Evolutionary conservation across 2,329 filamentous ascomycete genomes (phyloP).

Genomic region (Arachnopeziza araneosa): DNA sequence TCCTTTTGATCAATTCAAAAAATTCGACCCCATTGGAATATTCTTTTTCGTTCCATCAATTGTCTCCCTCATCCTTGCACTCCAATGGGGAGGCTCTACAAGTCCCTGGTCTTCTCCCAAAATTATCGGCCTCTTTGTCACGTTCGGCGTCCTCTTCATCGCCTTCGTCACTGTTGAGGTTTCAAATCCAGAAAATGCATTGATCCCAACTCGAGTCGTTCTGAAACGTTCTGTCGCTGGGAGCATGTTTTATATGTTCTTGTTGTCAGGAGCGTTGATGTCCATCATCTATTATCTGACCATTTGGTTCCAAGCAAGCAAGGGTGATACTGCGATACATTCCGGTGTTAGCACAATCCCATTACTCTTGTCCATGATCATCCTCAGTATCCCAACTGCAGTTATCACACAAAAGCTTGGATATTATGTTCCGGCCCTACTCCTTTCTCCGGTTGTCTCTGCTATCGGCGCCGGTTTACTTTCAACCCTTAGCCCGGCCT

Average conservation of each 20-base stretch:
- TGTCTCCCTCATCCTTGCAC: conserved; percentile 32
- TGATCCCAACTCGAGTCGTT: conserved; percentile 34
- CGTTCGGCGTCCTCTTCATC: conserved; percentile 8
- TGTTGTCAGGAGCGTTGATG: conserved; percentile 24
- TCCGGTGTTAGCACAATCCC: conserved; percentile 37
- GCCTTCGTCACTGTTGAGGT: conserved; percentile 29
- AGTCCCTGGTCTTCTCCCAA: conserved; percentile 33
- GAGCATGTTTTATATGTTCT: conserved; percentile 26
- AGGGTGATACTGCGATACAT: conserved; percentile 19
- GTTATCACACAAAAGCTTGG: conserved; percentile 35
- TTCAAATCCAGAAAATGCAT: conserved; percentile 32
- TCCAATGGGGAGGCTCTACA: conserved; percentile 38
- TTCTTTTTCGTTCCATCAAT: conserved; percentile 36
- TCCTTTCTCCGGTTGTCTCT: conserved; percentile 17
- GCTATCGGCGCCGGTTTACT: conserved; percentile 34
- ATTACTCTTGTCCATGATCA: conserved; percentile 26
- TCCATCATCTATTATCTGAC: conserved; percentile 44
- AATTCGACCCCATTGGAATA: conserved; percentile 32
- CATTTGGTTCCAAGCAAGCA: conserved; percentile 41
- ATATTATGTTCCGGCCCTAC: conserved; percentile 20
- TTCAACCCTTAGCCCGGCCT: conserved; percentile 32
- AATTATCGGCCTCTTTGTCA: conserved; percentile 29
- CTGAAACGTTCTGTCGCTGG: conserved; percentile 30
- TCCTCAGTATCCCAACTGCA: conserved; percentile 43
- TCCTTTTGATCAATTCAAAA: not conserved